phyloP scores from a whole-genome alignment of 768 basidiomycete genomes.

The Mycena belliarum region DNA sequence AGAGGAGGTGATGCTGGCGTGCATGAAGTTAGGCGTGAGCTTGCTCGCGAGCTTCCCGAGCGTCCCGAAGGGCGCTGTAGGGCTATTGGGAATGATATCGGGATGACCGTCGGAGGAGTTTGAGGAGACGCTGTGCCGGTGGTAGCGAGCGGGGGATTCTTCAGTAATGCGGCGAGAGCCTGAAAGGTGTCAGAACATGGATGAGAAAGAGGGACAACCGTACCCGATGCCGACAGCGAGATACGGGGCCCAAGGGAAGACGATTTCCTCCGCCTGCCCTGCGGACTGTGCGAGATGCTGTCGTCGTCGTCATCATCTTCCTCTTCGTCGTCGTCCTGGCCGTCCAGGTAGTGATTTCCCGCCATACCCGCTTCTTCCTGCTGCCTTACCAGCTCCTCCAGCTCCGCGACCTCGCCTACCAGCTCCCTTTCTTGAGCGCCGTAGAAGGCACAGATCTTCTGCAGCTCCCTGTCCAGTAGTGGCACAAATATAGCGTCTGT shows the following conservation, averaged over 20 bases:
- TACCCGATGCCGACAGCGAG: constrained; percentile 19
- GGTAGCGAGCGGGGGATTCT: constrained; percentile 13
- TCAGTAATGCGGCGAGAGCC: constrained; percentile 17
- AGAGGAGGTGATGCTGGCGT: constrained; percentile 51
- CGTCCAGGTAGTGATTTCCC: constrained; percentile 53
- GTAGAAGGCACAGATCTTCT: constrained; percentile 83
- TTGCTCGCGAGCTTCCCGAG: constrained; percentile 47
- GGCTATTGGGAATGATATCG: neutral
- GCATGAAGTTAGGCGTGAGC: constrained; percentile 44
- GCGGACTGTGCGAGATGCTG: constrained; percentile 24
- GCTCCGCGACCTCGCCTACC: constrained; percentile 52
- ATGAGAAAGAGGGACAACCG: constrained; percentile 6
- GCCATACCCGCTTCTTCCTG: constrained; percentile 63
- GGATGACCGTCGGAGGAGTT: constrained; percentile 41
- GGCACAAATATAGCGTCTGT: constrained; percentile 68
- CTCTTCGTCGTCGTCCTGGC: constrained; percentile 49
- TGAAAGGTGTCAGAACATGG: constrained; percentile 10
- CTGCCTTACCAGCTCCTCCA: constrained; percentile 56
- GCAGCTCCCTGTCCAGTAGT: constrained; percentile 78
- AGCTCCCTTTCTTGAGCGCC: constrained; percentile 74
- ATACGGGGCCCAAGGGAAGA: constrained; percentile 27
- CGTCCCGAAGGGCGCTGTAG: constrained; percentile 20
- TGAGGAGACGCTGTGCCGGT: constrained; percentile 52
- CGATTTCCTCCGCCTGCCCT: constrained; percentile 36
- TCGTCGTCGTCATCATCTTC: constrained; percentile 56